Evolutionary conservation across 129 eudicot genomes (phyloP), one percentile per base, ranked within the genome.

Genomic region (Apium graveolens): DNA sequence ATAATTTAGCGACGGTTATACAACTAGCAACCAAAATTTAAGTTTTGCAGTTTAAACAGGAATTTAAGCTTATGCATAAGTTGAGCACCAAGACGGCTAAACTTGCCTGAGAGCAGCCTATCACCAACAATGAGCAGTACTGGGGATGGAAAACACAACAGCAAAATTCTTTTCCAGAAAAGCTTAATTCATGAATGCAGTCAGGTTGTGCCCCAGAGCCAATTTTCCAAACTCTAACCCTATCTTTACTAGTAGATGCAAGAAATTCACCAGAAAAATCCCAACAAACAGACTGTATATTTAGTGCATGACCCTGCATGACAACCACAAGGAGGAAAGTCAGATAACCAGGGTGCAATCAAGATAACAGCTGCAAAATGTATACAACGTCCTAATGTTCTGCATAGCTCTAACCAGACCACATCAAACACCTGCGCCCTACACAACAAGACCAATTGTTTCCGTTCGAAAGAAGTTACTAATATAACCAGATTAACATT

Each of bases 71-170:
- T 11, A 26, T n/a, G 68, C 68, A 60, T 11, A n/a, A 60, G 32
- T 60, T 57, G 31, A 60, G 34, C 13, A 8, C 24, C 34, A 60
- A 60, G 68, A 60, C 14, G 5, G 73, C 38, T 73, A 21, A 63
- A 55, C 88, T 83, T 86, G 84, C 96, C 90, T 90, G 85, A 80
- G 85, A 78, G 45, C 86, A 86, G 73, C 96, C 92, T 63, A 88
- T 83, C 73, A 90, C 73, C 76, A 90, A 73, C 69, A 88, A 70
- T 29, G 88, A 82, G 75, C 87, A 77, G 78, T 84, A 84, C 13
- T 57, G 24, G 24, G 96, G 92, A 81, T 90, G 96, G 78, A 90
- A 90, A 82, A 72, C 74, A 18, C 88, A 86, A 60, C 92, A 84
- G 65, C 76, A 77, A 60, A 90, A 90, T 44, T 87, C 81, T 79